phyloP scores from a whole-genome alignment of 371 early-diverging fungal species.

The Lichtheimia ornata region DNA sequence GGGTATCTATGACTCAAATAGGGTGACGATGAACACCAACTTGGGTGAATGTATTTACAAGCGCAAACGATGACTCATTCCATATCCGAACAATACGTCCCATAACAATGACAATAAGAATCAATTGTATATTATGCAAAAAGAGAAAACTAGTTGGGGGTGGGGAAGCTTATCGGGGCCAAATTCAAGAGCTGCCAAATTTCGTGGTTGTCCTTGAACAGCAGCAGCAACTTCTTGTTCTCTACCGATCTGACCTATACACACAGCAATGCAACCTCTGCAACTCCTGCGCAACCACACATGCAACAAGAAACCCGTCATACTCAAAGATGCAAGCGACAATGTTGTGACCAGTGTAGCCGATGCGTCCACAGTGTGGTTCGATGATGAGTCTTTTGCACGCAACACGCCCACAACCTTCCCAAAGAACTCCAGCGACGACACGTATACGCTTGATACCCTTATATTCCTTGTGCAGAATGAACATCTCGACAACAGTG shows the following conservation, averaged over 20 bases:
- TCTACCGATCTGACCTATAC: not conserved
- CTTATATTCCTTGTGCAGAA: conserved; percentile 74
- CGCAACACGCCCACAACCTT: conserved; percentile 63
- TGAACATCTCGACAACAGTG: conserved; percentile 65
- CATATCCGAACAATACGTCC: too few species aligned
- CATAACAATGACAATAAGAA: too few species aligned
- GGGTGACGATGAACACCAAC: too few species aligned
- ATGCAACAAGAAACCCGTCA: conserved; percentile 54
- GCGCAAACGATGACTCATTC: too few species aligned
- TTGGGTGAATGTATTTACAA: too few species aligned
- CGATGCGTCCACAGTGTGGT: conserved; percentile 57
- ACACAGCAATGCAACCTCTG: conserved; percentile 36
- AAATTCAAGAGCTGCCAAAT: too few species aligned
- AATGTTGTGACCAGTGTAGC: conserved; percentile 53
- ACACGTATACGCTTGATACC: conserved; percentile 74
- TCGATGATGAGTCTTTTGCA: conserved; percentile 55
- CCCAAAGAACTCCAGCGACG: conserved; percentile 52
- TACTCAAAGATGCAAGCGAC: conserved; percentile 45
- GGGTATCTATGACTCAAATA: too few species aligned
- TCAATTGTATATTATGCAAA: too few species aligned
- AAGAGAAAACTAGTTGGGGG: too few species aligned
- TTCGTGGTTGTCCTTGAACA: too few species aligned
- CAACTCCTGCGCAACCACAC: conserved; percentile 66
- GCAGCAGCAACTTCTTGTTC: not conserved
- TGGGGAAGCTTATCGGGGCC: too few species aligned